Conservation (phyloP, 441 rosid genomes). For the Jatropha multifida region DNA sequence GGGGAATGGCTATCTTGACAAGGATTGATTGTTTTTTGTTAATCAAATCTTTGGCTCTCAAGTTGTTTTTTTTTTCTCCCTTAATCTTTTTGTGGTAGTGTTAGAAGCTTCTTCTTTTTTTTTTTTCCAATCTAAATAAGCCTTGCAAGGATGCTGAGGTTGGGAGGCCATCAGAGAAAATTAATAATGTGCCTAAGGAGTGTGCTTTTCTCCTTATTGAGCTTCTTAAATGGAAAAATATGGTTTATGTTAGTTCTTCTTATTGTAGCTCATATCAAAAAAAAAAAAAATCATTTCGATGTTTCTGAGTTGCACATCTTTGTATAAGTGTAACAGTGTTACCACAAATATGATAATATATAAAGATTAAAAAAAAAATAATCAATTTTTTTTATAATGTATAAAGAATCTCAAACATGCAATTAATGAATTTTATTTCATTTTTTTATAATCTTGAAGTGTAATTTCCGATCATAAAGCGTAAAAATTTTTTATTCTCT, state of each 20-base stretch:
- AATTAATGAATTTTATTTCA: neutral
- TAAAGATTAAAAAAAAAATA: neutral
- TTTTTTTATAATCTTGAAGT: too few relatives aligned
- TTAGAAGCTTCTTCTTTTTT: neutral
- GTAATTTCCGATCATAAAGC: too few relatives aligned
- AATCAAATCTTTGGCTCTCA: conserved; percentile 62
- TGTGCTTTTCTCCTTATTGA: conserved; percentile 21
- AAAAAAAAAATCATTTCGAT: neutral
- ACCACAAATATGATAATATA: too few relatives aligned
- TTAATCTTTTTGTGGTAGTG: conserved; percentile 22
- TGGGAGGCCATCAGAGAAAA: conserved; percentile 22
- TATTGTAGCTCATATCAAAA: neutral
- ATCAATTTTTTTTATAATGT: too few relatives aligned
- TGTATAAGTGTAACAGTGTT: neutral
- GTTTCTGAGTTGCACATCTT: neutral
- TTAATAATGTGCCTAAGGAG: conserved; percentile 28
- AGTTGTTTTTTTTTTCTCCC: conserved; percentile 14
- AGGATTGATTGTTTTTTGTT: conserved; percentile 70
- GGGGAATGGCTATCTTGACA: conserved; percentile 87
- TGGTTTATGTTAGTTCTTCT: neutral
- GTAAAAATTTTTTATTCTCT: too few relatives aligned
- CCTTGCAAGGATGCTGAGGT: conserved; percentile 32
- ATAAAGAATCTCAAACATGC: neutral
- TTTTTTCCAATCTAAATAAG: conserved; percentile 28
- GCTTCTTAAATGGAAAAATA: conserved; percentile 15